Base-by-base conservation (phyloP, 2,329 filamentous ascomycete genomes). In the Nannizzia gypsea region DNA sequence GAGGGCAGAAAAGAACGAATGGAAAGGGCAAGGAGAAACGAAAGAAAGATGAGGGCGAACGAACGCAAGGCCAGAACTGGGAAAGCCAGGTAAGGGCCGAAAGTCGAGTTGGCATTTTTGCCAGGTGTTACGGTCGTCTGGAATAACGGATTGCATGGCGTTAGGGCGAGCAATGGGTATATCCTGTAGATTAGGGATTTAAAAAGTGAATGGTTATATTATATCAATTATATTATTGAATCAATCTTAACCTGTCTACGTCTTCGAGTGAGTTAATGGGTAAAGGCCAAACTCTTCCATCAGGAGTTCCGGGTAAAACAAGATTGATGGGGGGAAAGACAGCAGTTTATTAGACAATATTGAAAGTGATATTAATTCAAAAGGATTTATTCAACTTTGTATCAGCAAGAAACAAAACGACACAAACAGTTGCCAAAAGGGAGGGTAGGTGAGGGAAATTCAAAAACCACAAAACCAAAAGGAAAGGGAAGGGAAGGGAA, bases 1-100 rank as follows among this genome's bases (percentile, higher is more conserved):
- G 77, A 81, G 83, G 72, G 81, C 76, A 69, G 85, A 79, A 73
- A 82, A 68, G 89, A 92, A 74, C 81, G 79, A 65, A 82, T 88
- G 67, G 84, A 83, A 73, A 79, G 84, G 65, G 89, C 84, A 66
- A 73, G 73, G 65, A 68, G 76, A 34, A 77, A 88, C 71, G 85
- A 88, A 74, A 77, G 85, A 66, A 81, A 81, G 74, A 82, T 83
- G 83, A 80, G 84, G 69, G 83, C 81, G 68, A 90, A 90, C 69
- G 76, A 81, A 68, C 78, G 79, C 67, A 78, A 78, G 65, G 73
- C 61, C 3, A 60, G 60, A 44, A 38, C 61, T 2, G 36, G 48
- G n/a, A 59, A 20, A 3, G 17, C 54, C 8, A 42, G 40, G 22
- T 56, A 38, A 17, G 17, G 20, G n/a, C 3, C 11, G 40, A 56